Evolutionary conservation across 805 yeast species (phyloP).

Genomic region (Saturnispora ahearnii): DNA sequence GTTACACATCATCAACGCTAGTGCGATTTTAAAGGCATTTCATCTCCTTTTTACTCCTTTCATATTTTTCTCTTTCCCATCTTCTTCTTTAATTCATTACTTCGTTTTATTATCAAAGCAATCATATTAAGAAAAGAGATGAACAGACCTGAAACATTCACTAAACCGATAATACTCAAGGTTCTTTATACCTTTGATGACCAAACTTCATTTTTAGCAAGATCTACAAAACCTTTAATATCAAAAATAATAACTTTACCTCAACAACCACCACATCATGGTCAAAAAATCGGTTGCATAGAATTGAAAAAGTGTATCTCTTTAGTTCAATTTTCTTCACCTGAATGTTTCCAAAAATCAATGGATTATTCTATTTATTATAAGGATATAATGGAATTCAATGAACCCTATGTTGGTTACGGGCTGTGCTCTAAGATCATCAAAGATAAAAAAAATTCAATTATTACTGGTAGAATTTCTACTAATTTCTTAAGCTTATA

Average conservation of each 20-base stretch:
- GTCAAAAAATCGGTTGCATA: constrained; percentile 33
- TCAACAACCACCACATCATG: constrained; percentile 26
- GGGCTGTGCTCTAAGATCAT: constrained; percentile 32
- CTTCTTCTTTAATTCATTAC: neutral
- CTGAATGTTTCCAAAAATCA: constrained; percentile 34
- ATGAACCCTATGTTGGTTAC: constrained; percentile 43
- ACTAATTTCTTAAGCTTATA: constrained; percentile 43
- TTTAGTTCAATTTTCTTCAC: constrained; percentile 36
- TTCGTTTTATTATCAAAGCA: neutral
- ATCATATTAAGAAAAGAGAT: neutral
- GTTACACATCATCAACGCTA: neutral
- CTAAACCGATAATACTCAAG: constrained; percentile 26
- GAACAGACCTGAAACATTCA: constrained; percentile 11
- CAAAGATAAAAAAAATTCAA: constrained; percentile 23
- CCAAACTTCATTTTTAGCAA: constrained; percentile 34
- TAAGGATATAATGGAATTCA: constrained; percentile 41
- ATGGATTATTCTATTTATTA: constrained; percentile 38
- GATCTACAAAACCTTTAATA: constrained; percentile 28
- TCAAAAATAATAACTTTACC: constrained; percentile 38
- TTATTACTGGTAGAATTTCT: constrained; percentile 50
- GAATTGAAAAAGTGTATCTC: constrained; percentile 39
- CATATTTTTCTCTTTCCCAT: neutral
- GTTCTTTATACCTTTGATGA: constrained; percentile 36
- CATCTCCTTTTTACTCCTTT: neutral
- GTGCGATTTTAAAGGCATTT: neutral